Percentiles rank a stretch among this genome's conserved stretches.
Conservation (phyloP, 305 asterid species). For the Solanum hybrid region DNA sequence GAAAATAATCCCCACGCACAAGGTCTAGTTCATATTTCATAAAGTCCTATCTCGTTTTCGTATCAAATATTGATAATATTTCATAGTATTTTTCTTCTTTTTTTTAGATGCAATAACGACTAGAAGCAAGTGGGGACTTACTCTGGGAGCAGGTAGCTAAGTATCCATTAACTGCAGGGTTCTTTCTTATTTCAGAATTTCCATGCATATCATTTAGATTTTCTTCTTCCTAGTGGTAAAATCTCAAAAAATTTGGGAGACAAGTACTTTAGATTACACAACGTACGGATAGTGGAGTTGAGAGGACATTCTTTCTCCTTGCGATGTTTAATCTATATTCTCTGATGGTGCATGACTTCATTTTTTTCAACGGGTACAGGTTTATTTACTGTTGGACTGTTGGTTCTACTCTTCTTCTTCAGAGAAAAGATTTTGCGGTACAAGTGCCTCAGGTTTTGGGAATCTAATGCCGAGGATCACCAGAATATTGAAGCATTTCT, state of each 20-base stretch:
- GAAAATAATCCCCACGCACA: no score
- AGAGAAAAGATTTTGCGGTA: background rate
- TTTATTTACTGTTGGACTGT: background rate
- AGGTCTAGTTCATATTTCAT: background rate
- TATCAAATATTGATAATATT: background rate
- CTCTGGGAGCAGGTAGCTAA: slow-evolving; percentile 13
- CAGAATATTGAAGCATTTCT: background rate
- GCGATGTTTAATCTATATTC: background rate
- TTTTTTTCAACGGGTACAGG: background rate
- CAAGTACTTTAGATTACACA: background rate
- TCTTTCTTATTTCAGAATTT: background rate
- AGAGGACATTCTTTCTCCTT: background rate
- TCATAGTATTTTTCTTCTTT: background rate
- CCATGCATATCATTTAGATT: background rate
- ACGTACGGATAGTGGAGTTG: background rate
- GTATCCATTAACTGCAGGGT: background rate
- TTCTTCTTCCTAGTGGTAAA: no score
- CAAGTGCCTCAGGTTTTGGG: background rate
- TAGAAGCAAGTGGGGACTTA: background rate
- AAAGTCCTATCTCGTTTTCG: background rate
- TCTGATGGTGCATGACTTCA: background rate
- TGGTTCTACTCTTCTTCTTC: background rate
- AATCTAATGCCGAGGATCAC: background rate
- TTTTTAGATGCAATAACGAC: background rate
- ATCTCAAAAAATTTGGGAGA: no score